A percentile compares a stretch with the other conserved stretches of the same genome.
phyloP scores from a whole-genome alignment of 192 early-diverging fungal species.

The Helicostylum pulchrum region DNA sequence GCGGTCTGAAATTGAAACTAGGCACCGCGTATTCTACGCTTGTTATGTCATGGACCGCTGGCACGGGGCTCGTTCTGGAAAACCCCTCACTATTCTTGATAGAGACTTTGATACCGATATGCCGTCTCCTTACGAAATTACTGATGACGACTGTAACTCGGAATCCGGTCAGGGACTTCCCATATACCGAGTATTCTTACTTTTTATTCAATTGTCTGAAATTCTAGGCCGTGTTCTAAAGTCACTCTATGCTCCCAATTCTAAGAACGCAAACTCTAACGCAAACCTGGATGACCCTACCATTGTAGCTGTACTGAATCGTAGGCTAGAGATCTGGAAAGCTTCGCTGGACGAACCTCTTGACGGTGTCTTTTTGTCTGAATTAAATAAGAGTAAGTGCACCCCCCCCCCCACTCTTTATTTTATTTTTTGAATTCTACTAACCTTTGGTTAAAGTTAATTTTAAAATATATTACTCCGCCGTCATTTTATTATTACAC shows the following conservation, averaged over 20 bases:
- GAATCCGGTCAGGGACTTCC: constrained; percentile 9
- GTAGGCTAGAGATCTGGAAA: constrained; percentile 27
- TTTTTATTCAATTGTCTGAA: constrained; percentile 47
- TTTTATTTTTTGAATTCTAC: neutral
- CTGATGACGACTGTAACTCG: neutral
- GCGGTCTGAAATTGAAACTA: constrained; percentile 47
- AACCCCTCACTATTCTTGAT: constrained; percentile 47
- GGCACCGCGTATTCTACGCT: constrained; percentile 29
- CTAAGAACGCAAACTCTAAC: constrained; percentile 40
- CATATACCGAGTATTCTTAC: constrained; percentile 39
- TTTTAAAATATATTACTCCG: constrained; percentile 41
- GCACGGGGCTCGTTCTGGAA: constrained; percentile 45
- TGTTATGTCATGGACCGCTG: constrained; percentile 35
- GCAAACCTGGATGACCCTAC: constrained; percentile 42
- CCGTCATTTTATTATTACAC: constrained; percentile 43
- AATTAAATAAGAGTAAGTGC: constrained; percentile 20
- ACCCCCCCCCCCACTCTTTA: no score
- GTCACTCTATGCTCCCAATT: constrained; percentile 45
- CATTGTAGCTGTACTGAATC: constrained; percentile 39
- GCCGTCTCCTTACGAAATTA: constrained; percentile 28
- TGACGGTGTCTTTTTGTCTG: constrained; percentile 14
- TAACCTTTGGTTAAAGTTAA: neutral
- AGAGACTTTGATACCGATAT: constrained; percentile 35
- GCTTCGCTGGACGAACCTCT: constrained; percentile 19
- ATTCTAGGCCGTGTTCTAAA: constrained; percentile 49